Percentiles rank a stretch among this genome's conserved stretches.
Evolutionary conservation across 495 filamentous ascomycete genomes (phyloP).

Genomic region (Daldinia decipiens): DNA sequence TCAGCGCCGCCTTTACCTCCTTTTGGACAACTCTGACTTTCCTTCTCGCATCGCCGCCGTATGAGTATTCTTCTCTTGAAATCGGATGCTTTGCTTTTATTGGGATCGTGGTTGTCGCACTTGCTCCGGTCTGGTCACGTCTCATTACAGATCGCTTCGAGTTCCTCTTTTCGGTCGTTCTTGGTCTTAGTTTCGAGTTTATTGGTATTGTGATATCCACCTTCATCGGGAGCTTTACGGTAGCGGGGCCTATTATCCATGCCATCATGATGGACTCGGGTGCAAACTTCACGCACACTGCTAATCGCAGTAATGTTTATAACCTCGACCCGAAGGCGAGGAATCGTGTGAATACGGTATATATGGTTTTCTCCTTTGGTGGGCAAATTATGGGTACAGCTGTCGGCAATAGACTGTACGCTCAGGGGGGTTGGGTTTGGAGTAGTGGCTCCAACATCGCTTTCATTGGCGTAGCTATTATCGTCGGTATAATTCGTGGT

Average conservation of each 20-base stretch:
- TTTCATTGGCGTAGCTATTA: conserved; percentile 68
- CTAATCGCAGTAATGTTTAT: conserved; percentile 78
- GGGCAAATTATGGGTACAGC: conserved; percentile 82
- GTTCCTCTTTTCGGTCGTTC: conserved; percentile 71
- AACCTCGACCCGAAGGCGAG: conserved; percentile 74
- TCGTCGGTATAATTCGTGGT: conserved; percentile 67
- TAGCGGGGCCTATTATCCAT: conserved; percentile 80
- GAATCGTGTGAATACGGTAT: conserved; percentile 84
- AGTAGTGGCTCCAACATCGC: conserved; percentile 74
- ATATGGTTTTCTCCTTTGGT: conserved; percentile 78
- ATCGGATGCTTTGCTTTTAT: conserved; percentile 85
- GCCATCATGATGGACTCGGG: conserved; percentile 79
- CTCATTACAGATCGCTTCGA: conserved; percentile 74
- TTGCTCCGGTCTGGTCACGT: conserved; percentile 75
- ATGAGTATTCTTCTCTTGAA: conserved; percentile 69
- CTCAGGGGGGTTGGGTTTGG: conserved; percentile 73
- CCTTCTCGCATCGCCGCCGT: conserved; percentile 73
- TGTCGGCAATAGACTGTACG: conserved; percentile 76
- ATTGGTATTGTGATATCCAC: conserved; percentile 75
- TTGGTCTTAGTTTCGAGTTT: conserved; percentile 68
- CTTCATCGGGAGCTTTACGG: conserved; percentile 68
- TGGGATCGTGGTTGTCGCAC: conserved; percentile 72
- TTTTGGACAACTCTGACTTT: conserved; percentile 81
- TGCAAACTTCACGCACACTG: conserved; percentile 77
- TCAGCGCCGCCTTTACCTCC: conserved; percentile 47